phyloP scores from a whole-genome alignment of 768 basidiomycete species.

The Paxillus ammoniavirescens region DNA sequence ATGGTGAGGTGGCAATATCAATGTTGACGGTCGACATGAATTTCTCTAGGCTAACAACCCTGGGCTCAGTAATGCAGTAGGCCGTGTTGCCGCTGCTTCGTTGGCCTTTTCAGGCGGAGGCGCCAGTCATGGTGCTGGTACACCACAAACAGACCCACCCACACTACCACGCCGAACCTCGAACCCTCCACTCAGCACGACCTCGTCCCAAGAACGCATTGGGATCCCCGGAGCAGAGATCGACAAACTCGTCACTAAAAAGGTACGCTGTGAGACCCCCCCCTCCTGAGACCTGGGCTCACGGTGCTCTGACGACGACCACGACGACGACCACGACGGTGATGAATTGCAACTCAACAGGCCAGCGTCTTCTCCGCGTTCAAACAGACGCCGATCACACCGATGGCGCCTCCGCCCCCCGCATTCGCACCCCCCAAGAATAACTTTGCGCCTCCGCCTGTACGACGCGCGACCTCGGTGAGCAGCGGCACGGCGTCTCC shows the following conservation, averaged over 20 bases:
- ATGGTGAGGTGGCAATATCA: no score
- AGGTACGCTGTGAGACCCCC: conserved; percentile 14
- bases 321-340: no score
- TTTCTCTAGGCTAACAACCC: conserved; percentile 36
- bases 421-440: conserved; percentile 45
- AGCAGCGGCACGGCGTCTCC: conserved; percentile 9
- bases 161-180: conserved; percentile 15
- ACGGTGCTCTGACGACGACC: no score
- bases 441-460: conserved; percentile 53
- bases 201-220: conserved; percentile 17
- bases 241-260: conserved; percentile 27
- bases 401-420: conserved; percentile 37
- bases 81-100: conserved; percentile 59
- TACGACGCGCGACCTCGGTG: conserved; percentile 33
- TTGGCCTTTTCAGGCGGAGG: conserved; percentile 36
- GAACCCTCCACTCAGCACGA: conserved; percentile 19
- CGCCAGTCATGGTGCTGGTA: background rate
- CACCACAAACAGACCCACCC: conserved; percentile 6
- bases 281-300: no score
- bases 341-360: conserved; percentile 3
- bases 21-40: no score
- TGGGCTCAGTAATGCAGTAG: conserved; percentile 42
- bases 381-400: conserved; percentile 36
- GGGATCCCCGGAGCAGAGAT: conserved; percentile 17
- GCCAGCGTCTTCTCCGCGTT: conserved; percentile 21